phyloP scores from a whole-genome alignment of 371 early-diverging fungal genomes.

The Apophysomyces sp. region DNA sequence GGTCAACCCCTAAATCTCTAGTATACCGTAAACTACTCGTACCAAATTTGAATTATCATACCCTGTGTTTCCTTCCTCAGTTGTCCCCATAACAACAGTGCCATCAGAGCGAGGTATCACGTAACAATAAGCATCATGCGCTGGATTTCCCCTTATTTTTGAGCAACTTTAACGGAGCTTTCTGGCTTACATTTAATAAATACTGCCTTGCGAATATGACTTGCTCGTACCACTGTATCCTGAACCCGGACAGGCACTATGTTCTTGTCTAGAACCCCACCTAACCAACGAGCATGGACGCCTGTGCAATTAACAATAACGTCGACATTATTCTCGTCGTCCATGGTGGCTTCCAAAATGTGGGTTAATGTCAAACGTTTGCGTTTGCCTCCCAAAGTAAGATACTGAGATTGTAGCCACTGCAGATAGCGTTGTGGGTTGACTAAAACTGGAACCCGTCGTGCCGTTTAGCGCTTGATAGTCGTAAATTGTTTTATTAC shows the following conservation, averaged over 20 bases:
- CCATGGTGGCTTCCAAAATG: slow-evolving; percentile 40
- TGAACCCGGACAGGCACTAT: slow-evolving; percentile 70
- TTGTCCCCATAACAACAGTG: slow-evolving; percentile 75
- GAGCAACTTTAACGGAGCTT: no score
- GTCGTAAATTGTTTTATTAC: no score
- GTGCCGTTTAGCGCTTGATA: no score
- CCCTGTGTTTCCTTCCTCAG: slow-evolving; percentile 59
- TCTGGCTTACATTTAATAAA: slow-evolving; percentile 29
- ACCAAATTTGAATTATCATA: slow-evolving; percentile 21
- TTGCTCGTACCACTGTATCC: slow-evolving; percentile 62
- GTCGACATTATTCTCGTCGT: slow-evolving; percentile 26
- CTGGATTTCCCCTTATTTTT: neutral
- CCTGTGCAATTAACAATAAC: slow-evolving; percentile 76
- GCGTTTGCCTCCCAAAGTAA: slow-evolving; percentile 53
- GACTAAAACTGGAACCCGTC: slow-evolving; percentile 31
- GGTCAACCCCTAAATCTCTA: neutral
- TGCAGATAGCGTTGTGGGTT: slow-evolving; percentile 59
- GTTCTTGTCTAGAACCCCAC: slow-evolving; percentile 50
- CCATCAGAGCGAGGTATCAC: slow-evolving; percentile 78
- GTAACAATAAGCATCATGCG: slow-evolving; percentile 49
- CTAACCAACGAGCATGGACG: slow-evolving; percentile 52
- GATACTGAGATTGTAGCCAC: slow-evolving; percentile 59
- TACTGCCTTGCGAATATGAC: slow-evolving; percentile 55
- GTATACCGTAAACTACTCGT: neutral
- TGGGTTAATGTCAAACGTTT: slow-evolving; percentile 34